A percentile compares a stretch with the other conserved stretches of the same genome.
Conservation (phyloP, 495 filamentous ascomycete genomes). For the Xylaria bambusicola region DNA sequence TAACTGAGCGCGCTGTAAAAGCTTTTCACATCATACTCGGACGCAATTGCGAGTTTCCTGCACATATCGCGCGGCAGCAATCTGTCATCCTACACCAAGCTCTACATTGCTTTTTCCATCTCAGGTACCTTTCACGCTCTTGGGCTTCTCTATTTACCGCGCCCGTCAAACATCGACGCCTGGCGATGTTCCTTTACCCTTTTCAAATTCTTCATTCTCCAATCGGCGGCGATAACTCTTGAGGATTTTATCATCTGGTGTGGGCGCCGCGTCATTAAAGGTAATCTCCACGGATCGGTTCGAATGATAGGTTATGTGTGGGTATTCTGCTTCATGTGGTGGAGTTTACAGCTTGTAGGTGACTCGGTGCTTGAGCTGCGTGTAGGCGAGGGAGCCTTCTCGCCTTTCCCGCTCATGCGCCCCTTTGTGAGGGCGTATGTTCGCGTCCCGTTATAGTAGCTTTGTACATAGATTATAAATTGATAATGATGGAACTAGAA, state of each 20-base stretch:
- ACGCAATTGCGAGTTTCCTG: neutral
- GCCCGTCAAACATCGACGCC: neutral
- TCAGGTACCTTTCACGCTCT: conserved; percentile 7
- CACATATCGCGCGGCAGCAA: neutral
- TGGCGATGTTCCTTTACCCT: neutral
- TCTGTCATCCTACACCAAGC: neutral
- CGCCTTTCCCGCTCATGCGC: neutral
- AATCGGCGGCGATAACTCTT: conserved; percentile 4
- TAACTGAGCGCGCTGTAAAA: neutral
- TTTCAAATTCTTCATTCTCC: conserved; percentile 2
- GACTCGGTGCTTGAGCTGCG: neutral
- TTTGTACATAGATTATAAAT: too few relatives aligned
- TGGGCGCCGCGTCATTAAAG: neutral
- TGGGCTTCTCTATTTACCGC: neutral
- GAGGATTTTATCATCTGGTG: conserved; percentile 3
- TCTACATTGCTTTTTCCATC: conserved; percentile 1
- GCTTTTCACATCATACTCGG: neutral
- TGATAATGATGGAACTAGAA: too few relatives aligned
- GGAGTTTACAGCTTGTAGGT: neutral
- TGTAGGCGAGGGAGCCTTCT: neutral
- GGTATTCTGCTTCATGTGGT: neutral
- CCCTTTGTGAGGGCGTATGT: neutral
- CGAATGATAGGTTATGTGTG: neutral
- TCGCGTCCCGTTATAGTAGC: too few relatives aligned
- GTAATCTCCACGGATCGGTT: neutral